phyloP scores from a whole-genome alignment of 331 rosid genomes.

The Rosa hybrid region DNA sequence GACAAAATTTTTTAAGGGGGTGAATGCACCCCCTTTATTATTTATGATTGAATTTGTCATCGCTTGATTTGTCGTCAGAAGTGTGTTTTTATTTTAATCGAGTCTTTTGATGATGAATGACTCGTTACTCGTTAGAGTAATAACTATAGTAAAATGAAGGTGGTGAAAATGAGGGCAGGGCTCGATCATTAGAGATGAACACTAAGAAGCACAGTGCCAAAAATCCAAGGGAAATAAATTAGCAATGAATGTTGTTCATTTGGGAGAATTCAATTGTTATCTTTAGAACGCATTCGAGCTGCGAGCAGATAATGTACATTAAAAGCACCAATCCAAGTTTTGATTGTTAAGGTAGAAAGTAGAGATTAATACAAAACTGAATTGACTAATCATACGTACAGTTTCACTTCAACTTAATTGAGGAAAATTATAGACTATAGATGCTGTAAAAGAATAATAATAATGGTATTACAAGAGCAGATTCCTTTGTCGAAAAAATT shows the following conservation, averaged over 20 bases:
- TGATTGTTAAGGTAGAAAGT: not conserved
- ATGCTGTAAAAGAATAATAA: constrained; percentile 28
- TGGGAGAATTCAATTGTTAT: too few relatives aligned
- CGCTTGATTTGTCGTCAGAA: too few relatives aligned
- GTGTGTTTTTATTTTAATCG: too few relatives aligned
- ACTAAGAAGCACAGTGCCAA: not conserved
- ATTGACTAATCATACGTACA: not conserved
- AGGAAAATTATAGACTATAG: constrained; percentile 15
- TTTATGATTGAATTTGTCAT: too few relatives aligned
- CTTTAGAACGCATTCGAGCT: too few relatives aligned
- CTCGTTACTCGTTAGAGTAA: too few relatives aligned
- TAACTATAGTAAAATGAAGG: too few relatives aligned
- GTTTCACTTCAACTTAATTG: constrained; percentile 11
- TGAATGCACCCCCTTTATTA: too few relatives aligned
- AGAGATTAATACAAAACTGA: constrained; percentile 6
- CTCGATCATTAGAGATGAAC: too few relatives aligned
- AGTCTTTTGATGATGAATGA: too few relatives aligned
- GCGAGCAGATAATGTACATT: not conserved
- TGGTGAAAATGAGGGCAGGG: too few relatives aligned
- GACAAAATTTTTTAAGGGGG: too few relatives aligned
- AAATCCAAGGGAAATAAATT: not conserved
- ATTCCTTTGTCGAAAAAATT: constrained; percentile 13
- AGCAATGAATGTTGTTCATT: not conserved
- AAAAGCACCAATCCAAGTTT: not conserved
- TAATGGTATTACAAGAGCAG: constrained; percentile 24